Percentiles rank a stretch among this genome's conserved stretches.
Evolutionary conservation across 2,329 filamentous ascomycete species (phyloP).

Genomic region (Penicillium sp.): DNA sequence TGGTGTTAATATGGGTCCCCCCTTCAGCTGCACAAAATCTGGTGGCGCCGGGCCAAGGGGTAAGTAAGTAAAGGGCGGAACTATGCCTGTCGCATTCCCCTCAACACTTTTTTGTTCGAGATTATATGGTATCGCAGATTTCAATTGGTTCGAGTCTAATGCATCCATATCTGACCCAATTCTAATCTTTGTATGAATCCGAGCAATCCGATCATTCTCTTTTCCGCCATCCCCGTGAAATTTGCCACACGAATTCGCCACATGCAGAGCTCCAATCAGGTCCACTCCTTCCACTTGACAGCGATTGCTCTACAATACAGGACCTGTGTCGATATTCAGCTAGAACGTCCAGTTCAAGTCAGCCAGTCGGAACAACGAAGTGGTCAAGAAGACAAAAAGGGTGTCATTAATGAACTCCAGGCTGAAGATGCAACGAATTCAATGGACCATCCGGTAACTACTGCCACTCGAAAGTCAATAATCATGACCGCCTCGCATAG

Average conservation of each 20-base stretch:
- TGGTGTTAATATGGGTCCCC: conserved; percentile 15
- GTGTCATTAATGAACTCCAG: neutral
- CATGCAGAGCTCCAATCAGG: neutral
- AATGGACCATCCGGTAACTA: neutral
- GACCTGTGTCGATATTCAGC: neutral
- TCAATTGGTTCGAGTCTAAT: neutral
- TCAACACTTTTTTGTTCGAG: neutral
- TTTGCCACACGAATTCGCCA: conserved; percentile 12
- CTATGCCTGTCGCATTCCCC: neutral
- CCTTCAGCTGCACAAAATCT: conserved; percentile 21
- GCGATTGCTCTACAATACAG: neutral
- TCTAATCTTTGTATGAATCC: neutral
- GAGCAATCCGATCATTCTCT: neutral
- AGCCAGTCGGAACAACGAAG: neutral
- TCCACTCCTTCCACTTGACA: neutral
- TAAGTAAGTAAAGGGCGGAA: neutral
- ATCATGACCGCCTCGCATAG: neutral
- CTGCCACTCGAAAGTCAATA: neutral
- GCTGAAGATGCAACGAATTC: neutral
- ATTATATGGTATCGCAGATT: neutral
- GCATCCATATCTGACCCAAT: neutral
- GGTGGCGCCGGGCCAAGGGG: conserved; percentile 9
- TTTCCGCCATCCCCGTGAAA: conserved; percentile 2
- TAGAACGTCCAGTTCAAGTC: neutral
- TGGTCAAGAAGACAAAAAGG: neutral